phyloP scores from a whole-genome alignment of 306 rosid species.

The Arachis stenosperma region DNA sequence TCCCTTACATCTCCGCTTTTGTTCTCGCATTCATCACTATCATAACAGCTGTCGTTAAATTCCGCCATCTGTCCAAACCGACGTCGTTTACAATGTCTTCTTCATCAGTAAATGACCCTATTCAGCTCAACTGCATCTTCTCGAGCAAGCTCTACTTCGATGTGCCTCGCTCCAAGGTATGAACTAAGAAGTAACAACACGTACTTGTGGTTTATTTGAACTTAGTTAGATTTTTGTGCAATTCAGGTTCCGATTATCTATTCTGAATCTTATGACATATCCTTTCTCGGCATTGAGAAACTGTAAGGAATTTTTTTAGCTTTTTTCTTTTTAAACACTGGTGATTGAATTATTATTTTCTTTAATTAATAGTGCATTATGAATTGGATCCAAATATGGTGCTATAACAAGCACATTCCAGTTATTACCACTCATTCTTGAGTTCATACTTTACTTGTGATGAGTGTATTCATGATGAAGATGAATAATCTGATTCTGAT shows the following conservation, averaged over 20 bases:
- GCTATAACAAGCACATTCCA: too few species aligned
- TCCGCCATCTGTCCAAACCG: background rate
- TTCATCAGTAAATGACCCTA: conserved; percentile 47
- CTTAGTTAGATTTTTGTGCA: conserved; percentile 16
- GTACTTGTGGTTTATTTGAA: background rate
- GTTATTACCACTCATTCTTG: too few species aligned
- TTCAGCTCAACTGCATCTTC: conserved; percentile 65
- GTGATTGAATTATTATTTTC: too few species aligned
- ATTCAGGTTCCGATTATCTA: conserved; percentile 86
- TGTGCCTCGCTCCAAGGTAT: conserved; percentile 72
- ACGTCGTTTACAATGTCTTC: conserved; percentile 54
- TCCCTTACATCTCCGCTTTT: conserved; percentile 12
- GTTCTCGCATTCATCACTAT: conserved; percentile 8
- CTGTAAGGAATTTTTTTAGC: too few species aligned
- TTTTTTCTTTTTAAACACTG: too few species aligned
- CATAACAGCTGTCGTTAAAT: conserved; percentile 22
- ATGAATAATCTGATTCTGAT: too few species aligned
- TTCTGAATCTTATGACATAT: conserved; percentile 37
- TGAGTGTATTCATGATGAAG: too few species aligned
- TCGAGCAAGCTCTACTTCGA: conserved; percentile 83
- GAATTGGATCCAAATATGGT: too few species aligned
- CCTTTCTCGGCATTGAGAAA: too few species aligned
- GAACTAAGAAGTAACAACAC: background rate
- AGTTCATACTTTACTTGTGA: too few species aligned
- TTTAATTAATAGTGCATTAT: too few species aligned